Evolutionary conservation across 371 early-diverging fungal genomes (phyloP), one percentile per base, ranked within the genome.

Genomic region (Lichtheimia ornata): DNA sequence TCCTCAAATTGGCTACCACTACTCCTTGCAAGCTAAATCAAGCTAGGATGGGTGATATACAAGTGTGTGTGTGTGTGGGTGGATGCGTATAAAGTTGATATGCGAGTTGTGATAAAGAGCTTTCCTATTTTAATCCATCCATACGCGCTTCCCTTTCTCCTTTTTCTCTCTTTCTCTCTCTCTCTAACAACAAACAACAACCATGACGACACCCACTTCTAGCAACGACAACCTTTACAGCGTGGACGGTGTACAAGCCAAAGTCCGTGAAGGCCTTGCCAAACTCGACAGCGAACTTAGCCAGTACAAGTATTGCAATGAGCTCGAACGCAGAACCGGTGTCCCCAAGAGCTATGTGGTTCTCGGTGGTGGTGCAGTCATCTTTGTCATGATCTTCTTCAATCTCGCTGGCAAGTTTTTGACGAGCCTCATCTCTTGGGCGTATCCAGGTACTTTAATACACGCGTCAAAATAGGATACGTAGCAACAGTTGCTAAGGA

Each of bases 341-440:
- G 53, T 66, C 5, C 62, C 59, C 15, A 66, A 66, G 25, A 58
- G 56, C 22, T 58, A 57, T 72, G 50, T 91, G 22, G 90, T 80
- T 18, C 59, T 81, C 17, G 94, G 91, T 13, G 67, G 76, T 28
- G 87, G 75, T 17, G 65, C 65, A 4, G 61, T 94, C 35, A 44
- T 86, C 43, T 58, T 85, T 53, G 30, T 92, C n/a, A 82, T 96
- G 70, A 87, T 96, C 67, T 89, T 95, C 70, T 91, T 97, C 73
- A 94, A 97, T 74, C 65, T 94, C 62, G 94, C 89, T 53, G 94
- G 89, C 41, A 73, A 83, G 50, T 74, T 93, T 17, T 66, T 93
- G 50, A 92, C 94, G 56, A 92, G 90, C 76, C 58, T 90, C 60
- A 73, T 95, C 28, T 95, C 96, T 12, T 97, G 92, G 82, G 79